Evolutionary conservation across 2,329 filamentous ascomycete species (phyloP).

Genomic region (Fusarium brevicatenulatum): DNA sequence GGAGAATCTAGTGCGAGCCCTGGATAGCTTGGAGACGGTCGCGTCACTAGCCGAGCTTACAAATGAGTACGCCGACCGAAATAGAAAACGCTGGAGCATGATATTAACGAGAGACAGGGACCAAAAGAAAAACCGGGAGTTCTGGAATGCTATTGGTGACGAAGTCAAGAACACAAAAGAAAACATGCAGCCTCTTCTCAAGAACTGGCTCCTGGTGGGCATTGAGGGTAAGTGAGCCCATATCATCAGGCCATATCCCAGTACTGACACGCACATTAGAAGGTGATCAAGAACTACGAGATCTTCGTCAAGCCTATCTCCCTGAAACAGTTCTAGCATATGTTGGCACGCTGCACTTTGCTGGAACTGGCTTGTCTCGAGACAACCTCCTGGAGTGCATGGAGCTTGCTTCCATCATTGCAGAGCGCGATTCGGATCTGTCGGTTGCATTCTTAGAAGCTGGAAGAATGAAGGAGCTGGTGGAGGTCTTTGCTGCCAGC

Average conservation of each 20-base stretch:
- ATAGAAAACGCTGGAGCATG: background rate
- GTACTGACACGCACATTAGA: slow-evolving; percentile 48
- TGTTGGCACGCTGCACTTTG: slow-evolving; percentile 81
- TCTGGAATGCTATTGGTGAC: slow-evolving; percentile 64
- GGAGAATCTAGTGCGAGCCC: slow-evolving; percentile 71
- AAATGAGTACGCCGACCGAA: slow-evolving; percentile 58
- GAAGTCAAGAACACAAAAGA: slow-evolving; percentile 65
- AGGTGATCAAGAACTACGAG: slow-evolving; percentile 69
- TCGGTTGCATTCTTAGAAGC: slow-evolving; percentile 71
- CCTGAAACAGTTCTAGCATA: slow-evolving; percentile 89
- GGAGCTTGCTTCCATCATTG: slow-evolving; percentile 82
- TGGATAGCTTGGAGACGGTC: slow-evolving; percentile 76
- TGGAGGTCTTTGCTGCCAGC: slow-evolving; percentile 79
- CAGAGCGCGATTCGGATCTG: slow-evolving; percentile 75
- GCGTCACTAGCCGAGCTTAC: slow-evolving; percentile 64
- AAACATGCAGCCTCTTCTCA: slow-evolving; percentile 69
- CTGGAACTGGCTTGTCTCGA: slow-evolving; percentile 77
- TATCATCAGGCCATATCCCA: background rate
- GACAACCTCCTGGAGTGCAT: slow-evolving; percentile 85
- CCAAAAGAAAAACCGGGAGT: slow-evolving; percentile 55
- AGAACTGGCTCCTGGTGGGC: slow-evolving; percentile 69
- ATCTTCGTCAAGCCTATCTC: slow-evolving; percentile 80
- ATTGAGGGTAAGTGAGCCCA: slow-evolving; percentile 61
- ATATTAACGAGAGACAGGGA: slow-evolving; percentile 46
- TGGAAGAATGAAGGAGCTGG: slow-evolving; percentile 77